A percentile compares a stretch with the other conserved stretches of the same genome.
Conservation (phyloP, 306 rosid genomes). For the Quercus ilex region DNA sequence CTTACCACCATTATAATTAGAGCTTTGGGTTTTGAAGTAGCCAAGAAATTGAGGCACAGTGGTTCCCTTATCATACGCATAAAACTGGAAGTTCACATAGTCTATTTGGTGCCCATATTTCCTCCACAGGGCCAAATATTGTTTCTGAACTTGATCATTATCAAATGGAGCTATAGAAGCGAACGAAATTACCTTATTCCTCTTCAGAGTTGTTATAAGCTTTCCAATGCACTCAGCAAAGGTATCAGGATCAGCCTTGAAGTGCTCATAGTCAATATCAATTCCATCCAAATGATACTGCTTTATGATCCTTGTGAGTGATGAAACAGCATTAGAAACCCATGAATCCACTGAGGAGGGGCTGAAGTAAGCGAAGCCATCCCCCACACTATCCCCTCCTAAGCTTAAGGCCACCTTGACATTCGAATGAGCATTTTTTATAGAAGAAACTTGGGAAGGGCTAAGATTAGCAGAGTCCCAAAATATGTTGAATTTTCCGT, state of each 20-base stretch:
- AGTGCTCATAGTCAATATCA: constrained; percentile 77
- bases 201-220: constrained; percentile 50
- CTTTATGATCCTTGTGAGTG: constrained; percentile 64
- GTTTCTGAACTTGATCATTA: constrained; percentile 56
- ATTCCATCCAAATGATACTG: constrained; percentile 60
- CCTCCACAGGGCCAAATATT: constrained; percentile 70
- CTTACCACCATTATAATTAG: constrained; percentile 63
- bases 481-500: constrained; percentile 61
- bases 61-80: constrained; percentile 68
- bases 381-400: constrained; percentile 55
- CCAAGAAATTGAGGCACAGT: constrained; percentile 49
- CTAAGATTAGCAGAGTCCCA: constrained; percentile 65
- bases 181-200: constrained; percentile 43
- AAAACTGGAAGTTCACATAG: constrained; percentile 80
- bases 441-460: constrained; percentile 61
- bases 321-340: constrained; percentile 74
- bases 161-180: constrained; percentile 85
- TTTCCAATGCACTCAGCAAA: constrained; percentile 63
- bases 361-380: constrained; percentile 30
- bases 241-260: constrained; percentile 47
- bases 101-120: constrained; percentile 58
- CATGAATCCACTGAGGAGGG: constrained; percentile 66
- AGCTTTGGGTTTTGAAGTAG: constrained; percentile 53
- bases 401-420: constrained; percentile 73
- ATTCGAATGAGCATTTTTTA: constrained; percentile 48